Conservation (phyloP, 768 basidiomycete genomes). For the Russula lepida region DNA sequence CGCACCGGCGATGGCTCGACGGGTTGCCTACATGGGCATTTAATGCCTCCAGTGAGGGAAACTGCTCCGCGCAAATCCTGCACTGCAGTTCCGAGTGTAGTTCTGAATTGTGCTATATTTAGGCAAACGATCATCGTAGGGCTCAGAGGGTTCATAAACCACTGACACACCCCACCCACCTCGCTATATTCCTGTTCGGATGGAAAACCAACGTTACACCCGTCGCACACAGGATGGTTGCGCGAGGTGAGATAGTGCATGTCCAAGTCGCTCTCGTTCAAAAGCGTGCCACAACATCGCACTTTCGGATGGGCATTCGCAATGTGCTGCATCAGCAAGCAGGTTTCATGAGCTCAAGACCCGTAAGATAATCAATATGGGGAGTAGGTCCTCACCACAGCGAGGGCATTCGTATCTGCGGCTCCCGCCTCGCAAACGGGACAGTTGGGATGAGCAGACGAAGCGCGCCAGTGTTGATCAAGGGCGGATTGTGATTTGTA, state of each 20-base stretch:
- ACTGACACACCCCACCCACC: neutral
- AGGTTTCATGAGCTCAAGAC: neutral
- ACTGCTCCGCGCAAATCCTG: slow-evolving; percentile 7
- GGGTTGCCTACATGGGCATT: neutral
- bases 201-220: slow-evolving; percentile 14
- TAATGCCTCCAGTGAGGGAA: slow-evolving; percentile 9
- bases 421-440: slow-evolving; percentile 9
- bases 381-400: slow-evolving; percentile 6
- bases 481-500: slow-evolving; percentile 17
- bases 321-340: slow-evolving; percentile 5
- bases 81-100: slow-evolving; percentile 12
- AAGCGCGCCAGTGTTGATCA: slow-evolving; percentile 18
- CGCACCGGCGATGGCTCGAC: slow-evolving; percentile 14
- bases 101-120: slow-evolving; percentile 12
- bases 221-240: slow-evolving; percentile 10
- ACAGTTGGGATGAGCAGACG: slow-evolving; percentile 12
- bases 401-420: slow-evolving; percentile 5
- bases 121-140: neutral
- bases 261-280: slow-evolving; percentile 16
- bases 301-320: slow-evolving; percentile 14
- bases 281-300: slow-evolving; percentile 14
- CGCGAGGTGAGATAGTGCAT: slow-evolving; percentile 16
- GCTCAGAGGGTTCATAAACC: neutral
- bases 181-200: slow-evolving; percentile 4
- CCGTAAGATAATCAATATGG: neutral